A percentile compares a stretch with the other conserved stretches of the same genome.
Evolutionary conservation across 768 basidiomycete species (phyloP).

Genomic region (Chalciporus pseudorubinellus): DNA sequence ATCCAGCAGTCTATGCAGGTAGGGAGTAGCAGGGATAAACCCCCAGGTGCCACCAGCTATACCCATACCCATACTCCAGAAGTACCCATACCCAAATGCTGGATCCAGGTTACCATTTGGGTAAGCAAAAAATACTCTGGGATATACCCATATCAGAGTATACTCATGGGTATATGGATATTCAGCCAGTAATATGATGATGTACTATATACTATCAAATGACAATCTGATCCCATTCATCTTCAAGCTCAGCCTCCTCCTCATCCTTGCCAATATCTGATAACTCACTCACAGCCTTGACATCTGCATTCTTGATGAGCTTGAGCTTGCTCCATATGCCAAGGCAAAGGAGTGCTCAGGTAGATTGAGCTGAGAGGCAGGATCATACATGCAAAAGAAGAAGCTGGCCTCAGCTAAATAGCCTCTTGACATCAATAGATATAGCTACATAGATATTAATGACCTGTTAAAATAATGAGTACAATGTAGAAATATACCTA

Average conservation of each 20-base stretch:
- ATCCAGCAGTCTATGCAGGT: no score
- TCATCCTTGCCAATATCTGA: conserved; percentile 4
- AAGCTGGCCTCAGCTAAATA: conserved; percentile 27
- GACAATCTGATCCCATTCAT: background rate
- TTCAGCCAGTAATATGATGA: background rate
- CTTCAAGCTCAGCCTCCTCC: background rate
- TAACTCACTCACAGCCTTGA: background rate
- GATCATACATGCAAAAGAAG: conserved; percentile 28
- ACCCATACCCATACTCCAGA: background rate
- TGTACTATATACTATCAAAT: background rate
- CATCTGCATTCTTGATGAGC: conserved; percentile 26
- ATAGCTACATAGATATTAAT: background rate
- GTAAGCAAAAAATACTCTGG: background rate
- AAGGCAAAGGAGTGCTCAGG: conserved; percentile 32
- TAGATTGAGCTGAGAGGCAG: conserved; percentile 25
- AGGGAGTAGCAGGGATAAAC: no score
- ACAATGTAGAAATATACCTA: background rate
- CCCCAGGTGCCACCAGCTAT: no score
- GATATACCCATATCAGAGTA: background rate
- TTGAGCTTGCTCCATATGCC: conserved; percentile 29
- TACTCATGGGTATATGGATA: background rate
- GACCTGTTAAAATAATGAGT: background rate
- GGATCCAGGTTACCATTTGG: background rate
- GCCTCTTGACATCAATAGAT: background rate
- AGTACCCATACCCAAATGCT: background rate